Evolutionary conservation across 306 rosid genomes (phyloP).

Genomic region (Quercus glauca): DNA sequence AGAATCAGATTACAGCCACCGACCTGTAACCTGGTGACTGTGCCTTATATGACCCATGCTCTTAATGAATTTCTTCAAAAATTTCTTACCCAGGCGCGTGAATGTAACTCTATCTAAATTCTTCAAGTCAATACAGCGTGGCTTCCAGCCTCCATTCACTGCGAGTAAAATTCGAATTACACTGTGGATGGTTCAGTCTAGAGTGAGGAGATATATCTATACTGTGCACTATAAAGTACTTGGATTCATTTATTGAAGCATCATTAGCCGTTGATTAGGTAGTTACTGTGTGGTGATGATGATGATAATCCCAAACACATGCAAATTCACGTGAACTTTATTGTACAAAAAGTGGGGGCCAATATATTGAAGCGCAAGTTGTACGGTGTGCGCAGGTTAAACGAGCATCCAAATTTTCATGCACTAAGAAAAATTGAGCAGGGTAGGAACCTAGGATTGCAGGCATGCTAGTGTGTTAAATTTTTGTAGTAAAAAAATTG

Average conservation of each 20-base stretch:
- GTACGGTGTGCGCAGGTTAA: too few relatives aligned
- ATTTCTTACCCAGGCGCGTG: background rate
- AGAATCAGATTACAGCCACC: slow-evolving; percentile 19
- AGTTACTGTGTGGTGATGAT: background rate
- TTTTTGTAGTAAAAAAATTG: slow-evolving; percentile 24
- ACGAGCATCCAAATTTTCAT: background rate
- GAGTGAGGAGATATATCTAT: background rate
- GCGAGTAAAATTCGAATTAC: too few relatives aligned
- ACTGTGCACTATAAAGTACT: background rate
- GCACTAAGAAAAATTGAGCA: slow-evolving; percentile 6
- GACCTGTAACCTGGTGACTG: slow-evolving; percentile 19
- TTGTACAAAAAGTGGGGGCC: background rate
- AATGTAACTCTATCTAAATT: too few relatives aligned
- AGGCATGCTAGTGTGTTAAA: slow-evolving; percentile 11
- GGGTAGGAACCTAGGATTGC: slow-evolving; percentile 35
- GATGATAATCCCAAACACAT: background rate
- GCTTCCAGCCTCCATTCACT: too few relatives aligned
- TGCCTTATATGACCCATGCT: slow-evolving; percentile 17
- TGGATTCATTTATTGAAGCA: background rate
- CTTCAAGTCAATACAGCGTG: too few relatives aligned
- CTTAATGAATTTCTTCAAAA: too few relatives aligned
- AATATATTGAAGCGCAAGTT: background rate
- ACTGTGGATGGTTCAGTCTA: background rate
- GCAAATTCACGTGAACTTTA: slow-evolving; percentile 13
- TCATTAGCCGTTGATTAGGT: slow-evolving; percentile 18